Evolutionary conservation across 208 protist genomes (phyloP).

Genomic region (Blastocrithidia nonstop): DNA sequence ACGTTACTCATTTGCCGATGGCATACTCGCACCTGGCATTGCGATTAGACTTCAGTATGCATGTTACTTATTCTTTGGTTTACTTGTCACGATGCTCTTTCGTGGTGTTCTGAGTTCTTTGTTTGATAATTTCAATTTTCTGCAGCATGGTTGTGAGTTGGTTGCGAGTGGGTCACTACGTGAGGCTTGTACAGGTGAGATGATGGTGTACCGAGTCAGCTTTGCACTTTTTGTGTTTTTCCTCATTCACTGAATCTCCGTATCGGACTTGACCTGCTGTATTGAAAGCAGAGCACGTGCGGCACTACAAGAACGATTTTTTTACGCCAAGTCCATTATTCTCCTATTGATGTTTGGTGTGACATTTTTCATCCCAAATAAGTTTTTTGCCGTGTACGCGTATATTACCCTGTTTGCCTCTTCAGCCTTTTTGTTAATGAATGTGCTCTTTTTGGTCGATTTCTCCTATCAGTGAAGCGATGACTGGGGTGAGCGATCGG

Average conservation of each 20-base stretch:
- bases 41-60: conserved; percentile 68
- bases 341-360: conserved; percentile 38
- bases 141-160: conserved; percentile 43
- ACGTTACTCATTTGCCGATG: no score
- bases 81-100: conserved; percentile 48
- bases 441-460: conserved; percentile 89
- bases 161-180: conserved; percentile 7
- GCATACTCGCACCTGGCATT: conserved; percentile 29
- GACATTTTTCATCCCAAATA: conserved; percentile 75
- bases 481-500: conserved; percentile 72
- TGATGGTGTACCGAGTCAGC: conserved; percentile 74
- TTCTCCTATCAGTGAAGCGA: conserved; percentile 90
- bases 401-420: conserved; percentile 71
- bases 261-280: conserved; percentile 81
- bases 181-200: conserved; percentile 44
- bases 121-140: conserved; percentile 32
- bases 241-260: conserved; percentile 59
- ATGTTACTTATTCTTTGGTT: conserved; percentile 56
- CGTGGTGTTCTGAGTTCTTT: conserved; percentile 22
- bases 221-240: conserved; percentile 76
- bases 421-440: conserved; percentile 72
- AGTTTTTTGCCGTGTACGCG: conserved; percentile 70
- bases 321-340: conserved; percentile 57
- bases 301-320: conserved; percentile 66
- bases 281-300: conserved; percentile 47